Percentiles rank a stretch among this genome's conserved stretches.
phyloP scores from a whole-genome alignment of 1,139 yeast species.

The Yamadazyma trypodendri region DNA sequence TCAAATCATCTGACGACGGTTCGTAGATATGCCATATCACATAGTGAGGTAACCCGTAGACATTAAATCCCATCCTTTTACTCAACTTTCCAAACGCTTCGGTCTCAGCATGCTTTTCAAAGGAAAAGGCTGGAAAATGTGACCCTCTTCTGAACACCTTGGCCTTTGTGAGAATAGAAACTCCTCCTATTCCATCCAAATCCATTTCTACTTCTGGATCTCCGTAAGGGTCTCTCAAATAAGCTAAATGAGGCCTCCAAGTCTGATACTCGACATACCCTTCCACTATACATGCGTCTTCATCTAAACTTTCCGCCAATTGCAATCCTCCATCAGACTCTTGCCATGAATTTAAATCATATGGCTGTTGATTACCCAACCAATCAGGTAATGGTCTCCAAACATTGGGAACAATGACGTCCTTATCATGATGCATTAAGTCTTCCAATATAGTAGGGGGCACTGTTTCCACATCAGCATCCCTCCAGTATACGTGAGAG shows the following conservation, averaged over 20 bases:
- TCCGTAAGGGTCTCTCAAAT: constrained; percentile 81
- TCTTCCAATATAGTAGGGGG: constrained; percentile 53
- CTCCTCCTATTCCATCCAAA: constrained; percentile 90
- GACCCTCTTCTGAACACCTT: constrained; percentile 77
- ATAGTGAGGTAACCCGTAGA: constrained; percentile 83
- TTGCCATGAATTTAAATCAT: constrained; percentile 89
- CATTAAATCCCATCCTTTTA: constrained; percentile 76
- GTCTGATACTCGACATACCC: constrained; percentile 92
- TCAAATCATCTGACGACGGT: constrained; percentile 81
- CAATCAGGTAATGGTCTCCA: constrained; percentile 93
- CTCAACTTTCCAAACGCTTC: constrained; percentile 90
- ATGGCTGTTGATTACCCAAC: constrained; percentile 87
- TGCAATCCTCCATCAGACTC: constrained; percentile 82
- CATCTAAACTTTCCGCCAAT: constrained; percentile 73
- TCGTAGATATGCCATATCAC: constrained; percentile 93
- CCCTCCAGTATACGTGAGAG: constrained; percentile 56
- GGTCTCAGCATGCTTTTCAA: constrained; percentile 89
- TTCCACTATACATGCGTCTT: constrained; percentile 88
- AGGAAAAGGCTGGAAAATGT: constrained; percentile 88
- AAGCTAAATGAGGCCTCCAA: constrained; percentile 90
- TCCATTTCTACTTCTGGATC: constrained; percentile 87
- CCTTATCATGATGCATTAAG: constrained; percentile 54
- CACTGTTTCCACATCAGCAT: constrained; percentile 54
- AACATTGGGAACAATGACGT: constrained; percentile 73
- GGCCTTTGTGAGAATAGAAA: constrained; percentile 78